phyloP scores from a whole-genome alignment of 768 basidiomycete species.

The Rhizopogon roseolus region DNA sequence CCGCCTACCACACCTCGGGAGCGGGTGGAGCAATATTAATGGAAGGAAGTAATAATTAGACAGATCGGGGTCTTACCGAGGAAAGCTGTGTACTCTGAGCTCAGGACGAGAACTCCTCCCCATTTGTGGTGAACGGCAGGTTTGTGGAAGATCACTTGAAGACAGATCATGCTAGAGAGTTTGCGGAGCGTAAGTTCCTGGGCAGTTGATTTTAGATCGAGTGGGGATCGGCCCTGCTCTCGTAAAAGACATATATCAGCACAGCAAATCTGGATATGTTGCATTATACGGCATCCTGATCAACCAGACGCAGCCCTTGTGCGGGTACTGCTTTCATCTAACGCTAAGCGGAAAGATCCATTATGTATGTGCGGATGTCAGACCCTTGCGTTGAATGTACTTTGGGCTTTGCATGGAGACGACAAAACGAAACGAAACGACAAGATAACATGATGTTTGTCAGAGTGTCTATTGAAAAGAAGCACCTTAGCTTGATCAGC shows the following conservation, averaged over 20 bases:
- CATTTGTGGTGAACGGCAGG: constrained; percentile 5
- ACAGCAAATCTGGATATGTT: constrained; percentile 29
- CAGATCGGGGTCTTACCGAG: constrained; percentile 9
- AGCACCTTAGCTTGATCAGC: background rate
- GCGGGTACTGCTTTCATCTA: constrained; percentile 29
- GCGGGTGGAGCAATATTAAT: constrained; percentile 5
- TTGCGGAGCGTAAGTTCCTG: constrained; percentile 22
- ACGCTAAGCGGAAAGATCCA: constrained; percentile 31
- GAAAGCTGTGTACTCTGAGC: constrained; percentile 15
- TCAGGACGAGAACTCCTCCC: constrained; percentile 4
- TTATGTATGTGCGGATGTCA: constrained; percentile 18
- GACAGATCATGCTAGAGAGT: constrained; percentile 14
- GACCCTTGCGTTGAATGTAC: constrained; percentile 3
- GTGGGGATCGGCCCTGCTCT: constrained; percentile 31
- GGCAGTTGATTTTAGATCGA: constrained; percentile 31
- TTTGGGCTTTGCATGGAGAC: background rate
- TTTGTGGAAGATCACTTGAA: constrained; percentile 7
- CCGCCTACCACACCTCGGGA: constrained; percentile 5
- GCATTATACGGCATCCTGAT: constrained; percentile 30
- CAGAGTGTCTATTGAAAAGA: background rate
- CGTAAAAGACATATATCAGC: constrained; percentile 30
- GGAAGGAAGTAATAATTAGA: constrained; percentile 14
- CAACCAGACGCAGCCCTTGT: constrained; percentile 12
- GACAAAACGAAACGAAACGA: constrained; percentile 15
- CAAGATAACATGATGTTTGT: constrained; percentile 8